Base-by-base conservation (phyloP, 208 protist species). In the Leishmania mexicana region DNA sequence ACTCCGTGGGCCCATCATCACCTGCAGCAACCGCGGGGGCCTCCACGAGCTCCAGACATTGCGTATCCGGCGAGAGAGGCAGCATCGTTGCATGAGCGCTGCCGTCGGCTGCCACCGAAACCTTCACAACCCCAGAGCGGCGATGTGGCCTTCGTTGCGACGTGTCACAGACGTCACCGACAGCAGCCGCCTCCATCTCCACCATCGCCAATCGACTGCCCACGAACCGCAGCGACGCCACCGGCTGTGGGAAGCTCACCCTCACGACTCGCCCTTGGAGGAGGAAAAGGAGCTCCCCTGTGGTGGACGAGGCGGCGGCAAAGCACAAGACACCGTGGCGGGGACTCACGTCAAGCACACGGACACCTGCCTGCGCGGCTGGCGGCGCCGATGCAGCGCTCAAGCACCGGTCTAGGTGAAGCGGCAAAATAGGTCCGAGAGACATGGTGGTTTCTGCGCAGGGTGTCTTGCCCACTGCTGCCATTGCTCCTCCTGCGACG, bases 201-300 rank as follows among this genome's bases (percentile, higher is more conserved):
- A 86, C 78, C 0, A 65, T 65, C 3, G 78, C 83, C 7, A 81
- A 40, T 21, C 75, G 67, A 0, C 60, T 53, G 54, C 83, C 78
- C 11, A 88, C 70, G 58, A 86, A 86, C 54, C 79, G 81, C 70
- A 88, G 62, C 42, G 75, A 67, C 76, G 47, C 53, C 40, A 88
- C 72, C 21, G 79, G 76, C 53, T 83, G 68, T 60, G 88, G 83
- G 35, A 82, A 79, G 6, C 81, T 78, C 49, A 92, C 88, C 54
- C 78, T 77, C 73, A 94, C 81, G 35, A 89, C 76, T 11, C 78
- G 76, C 68, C 88, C 85, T 11, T 47, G 42, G 31, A 76, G 54
- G 28, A 88, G 79, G 13, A 86, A 72, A 40, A 47, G 67, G 47
- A 80, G 79, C 21, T 53, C 42, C 38, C 19, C 42, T 35, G 78